Conservation (phyloP, 352 stramenopile genomes). For the Phytophthora sansomeana region DNA sequence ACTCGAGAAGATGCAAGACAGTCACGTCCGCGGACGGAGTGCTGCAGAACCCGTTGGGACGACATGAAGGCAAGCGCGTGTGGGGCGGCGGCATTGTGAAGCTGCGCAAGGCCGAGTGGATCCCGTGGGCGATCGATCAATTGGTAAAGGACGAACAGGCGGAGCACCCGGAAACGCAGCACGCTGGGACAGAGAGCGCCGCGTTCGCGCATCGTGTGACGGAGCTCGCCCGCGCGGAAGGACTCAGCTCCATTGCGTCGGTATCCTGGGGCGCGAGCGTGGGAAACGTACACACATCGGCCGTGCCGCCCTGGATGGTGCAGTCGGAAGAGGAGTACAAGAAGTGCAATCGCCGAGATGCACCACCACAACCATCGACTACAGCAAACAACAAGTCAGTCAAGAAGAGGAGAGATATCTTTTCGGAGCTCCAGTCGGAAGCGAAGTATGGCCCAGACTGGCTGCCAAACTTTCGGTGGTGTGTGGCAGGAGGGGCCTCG, state of each 20-base stretch:
- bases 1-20: conserved; percentile 25
- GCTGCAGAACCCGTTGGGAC: conserved; percentile 58
- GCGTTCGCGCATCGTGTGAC: conserved; percentile 56
- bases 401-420: conserved; percentile 44
- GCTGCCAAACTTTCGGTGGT: conserved; percentile 80
- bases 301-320: conserved; percentile 81
- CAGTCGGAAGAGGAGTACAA: conserved; percentile 76
- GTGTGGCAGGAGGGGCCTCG: conserved; percentile 81
- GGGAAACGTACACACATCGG: conserved; percentile 71
- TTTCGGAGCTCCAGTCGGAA: conserved; percentile 37
- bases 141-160: conserved; percentile 57
- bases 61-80: conserved; percentile 60
- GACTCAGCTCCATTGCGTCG: conserved; percentile 51
- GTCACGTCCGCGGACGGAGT: conserved; percentile 49
- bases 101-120: conserved; percentile 55
- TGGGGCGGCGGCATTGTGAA: conserved; percentile 75
- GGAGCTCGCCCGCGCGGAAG: conserved; percentile 47
- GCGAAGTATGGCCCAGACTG: conserved; percentile 49
- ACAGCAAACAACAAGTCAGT: conserved; percentile 7
- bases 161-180: conserved; percentile 16
- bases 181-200: conserved; percentile 7
- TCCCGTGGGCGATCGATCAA: conserved; percentile 67
- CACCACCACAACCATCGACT: neutral
- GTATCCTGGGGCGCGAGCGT: conserved; percentile 52
- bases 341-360: conserved; percentile 50